Percentiles rank a stretch among this genome's conserved stretches.
Evolutionary conservation across 1,139 yeast species (phyloP).

Genomic region (Saccharomyces hybrid): DNA sequence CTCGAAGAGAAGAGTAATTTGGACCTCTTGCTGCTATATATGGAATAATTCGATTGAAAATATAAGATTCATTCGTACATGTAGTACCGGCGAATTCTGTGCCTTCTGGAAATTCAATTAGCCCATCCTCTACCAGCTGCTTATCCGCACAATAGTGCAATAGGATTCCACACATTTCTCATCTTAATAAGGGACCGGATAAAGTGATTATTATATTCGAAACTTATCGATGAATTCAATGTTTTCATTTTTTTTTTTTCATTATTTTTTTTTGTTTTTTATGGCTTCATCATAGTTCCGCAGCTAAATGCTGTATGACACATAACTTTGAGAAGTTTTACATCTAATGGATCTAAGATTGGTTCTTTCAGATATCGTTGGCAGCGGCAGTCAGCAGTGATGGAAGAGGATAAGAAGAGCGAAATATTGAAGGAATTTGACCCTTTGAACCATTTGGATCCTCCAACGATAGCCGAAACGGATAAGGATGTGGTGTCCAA

Average conservation of each 20-base stretch:
- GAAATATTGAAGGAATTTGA: slow-evolving; percentile 14
- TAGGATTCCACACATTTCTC: slow-evolving; percentile 41
- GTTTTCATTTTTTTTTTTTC: background rate
- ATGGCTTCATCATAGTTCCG: background rate
- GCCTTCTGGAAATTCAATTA: slow-evolving; percentile 22
- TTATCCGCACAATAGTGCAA: slow-evolving; percentile 21
- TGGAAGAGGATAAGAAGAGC: slow-evolving; percentile 4
- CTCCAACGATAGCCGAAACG: slow-evolving; percentile 1
- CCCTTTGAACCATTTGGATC: slow-evolving; percentile 8
- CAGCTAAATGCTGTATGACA: background rate
- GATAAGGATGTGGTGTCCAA: background rate
- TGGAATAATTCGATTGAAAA: slow-evolving; percentile 35
- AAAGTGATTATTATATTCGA: background rate
- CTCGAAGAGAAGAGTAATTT: slow-evolving; percentile 35
- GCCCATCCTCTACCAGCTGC: slow-evolving; percentile 7
- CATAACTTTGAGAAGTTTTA: background rate
- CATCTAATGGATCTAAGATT: background rate
- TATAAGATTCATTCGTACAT: slow-evolving; percentile 10
- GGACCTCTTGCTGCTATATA: slow-evolving; percentile 50
- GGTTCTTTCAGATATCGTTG: background rate
- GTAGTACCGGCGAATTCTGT: slow-evolving; percentile 16
- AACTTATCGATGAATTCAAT: background rate
- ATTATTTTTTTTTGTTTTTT: background rate
- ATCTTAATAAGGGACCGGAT: background rate
- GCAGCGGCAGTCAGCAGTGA: background rate